Conservation (phyloP, 306 rosid genomes). For the Cucumis hystrix region DNA sequence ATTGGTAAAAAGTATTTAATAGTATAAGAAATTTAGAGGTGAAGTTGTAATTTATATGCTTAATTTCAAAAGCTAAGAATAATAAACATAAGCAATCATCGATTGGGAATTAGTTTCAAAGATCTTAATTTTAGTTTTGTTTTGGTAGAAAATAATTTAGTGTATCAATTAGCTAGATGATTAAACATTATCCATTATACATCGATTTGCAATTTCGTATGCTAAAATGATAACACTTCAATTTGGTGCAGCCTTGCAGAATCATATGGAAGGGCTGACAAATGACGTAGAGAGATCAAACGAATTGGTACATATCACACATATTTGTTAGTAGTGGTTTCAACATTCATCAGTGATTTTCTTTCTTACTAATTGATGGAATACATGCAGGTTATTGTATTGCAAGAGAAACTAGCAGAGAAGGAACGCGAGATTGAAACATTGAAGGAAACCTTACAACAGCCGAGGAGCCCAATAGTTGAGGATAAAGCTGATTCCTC, state of each 20-base stretch:
- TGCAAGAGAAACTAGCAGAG: conserved; percentile 64
- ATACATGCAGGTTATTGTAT: conserved; percentile 45
- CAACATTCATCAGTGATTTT: neutral
- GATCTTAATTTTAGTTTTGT: no score
- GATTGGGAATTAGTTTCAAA: no score
- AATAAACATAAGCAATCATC: no score
- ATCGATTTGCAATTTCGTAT: no score
- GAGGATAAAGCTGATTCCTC: conserved; percentile 26
- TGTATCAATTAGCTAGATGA: no score
- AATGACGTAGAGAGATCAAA: conserved; percentile 90
- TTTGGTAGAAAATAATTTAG: no score
- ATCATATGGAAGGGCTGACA: conserved; percentile 66
- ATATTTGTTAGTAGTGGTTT: neutral
- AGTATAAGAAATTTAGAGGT: no score
- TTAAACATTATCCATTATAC: no score
- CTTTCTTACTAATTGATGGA: no score
- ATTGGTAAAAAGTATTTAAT: no score
- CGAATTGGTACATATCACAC: conserved; percentile 53
- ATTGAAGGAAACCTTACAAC: conserved; percentile 43
- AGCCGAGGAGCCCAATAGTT: conserved; percentile 16
- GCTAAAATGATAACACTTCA: neutral
- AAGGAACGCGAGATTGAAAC: conserved; percentile 45
- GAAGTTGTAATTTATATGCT: no score
- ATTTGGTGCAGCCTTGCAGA: conserved; percentile 47
- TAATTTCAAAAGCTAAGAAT: no score